Percentiles rank a stretch among this genome's conserved stretches.
phyloP scores from a whole-genome alignment of 805 yeast species.

The Yarrowia sp. region DNA sequence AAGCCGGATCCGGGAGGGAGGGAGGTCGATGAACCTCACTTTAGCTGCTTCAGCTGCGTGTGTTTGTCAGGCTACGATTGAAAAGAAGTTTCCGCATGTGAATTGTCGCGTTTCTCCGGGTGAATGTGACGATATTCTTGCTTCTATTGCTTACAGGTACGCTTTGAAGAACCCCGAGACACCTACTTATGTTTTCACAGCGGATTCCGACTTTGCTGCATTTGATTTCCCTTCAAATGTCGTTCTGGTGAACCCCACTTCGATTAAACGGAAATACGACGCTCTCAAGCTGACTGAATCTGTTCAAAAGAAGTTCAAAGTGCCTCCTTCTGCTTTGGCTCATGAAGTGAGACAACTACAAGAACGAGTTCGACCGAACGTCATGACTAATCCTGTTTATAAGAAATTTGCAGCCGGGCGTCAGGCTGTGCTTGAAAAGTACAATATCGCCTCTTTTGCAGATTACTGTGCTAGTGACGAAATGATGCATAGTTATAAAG shows the following conservation, averaged over 20 bases:
- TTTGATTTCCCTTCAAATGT: slow-evolving; percentile 1
- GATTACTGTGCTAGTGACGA: not conserved
- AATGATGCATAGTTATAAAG: not conserved
- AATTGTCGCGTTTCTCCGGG: not conserved
- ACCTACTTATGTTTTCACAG: not conserved
- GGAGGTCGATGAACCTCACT: not conserved
- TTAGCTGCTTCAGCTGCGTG: not conserved
- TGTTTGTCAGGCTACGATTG: not conserved
- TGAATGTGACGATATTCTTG: not conserved
- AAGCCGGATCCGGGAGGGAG: not conserved
- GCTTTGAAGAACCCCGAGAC: not conserved
- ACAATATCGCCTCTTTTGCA: not conserved
- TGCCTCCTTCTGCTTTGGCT: not conserved
- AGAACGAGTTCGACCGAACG: not conserved
- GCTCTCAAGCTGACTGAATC: not conserved
- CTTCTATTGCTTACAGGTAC: not conserved
- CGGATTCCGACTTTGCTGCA: not conserved
- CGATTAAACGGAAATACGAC: not conserved
- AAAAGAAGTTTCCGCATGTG: not conserved
- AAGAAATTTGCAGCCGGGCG: not conserved
- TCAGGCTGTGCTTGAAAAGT: not conserved
- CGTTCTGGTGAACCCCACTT: not conserved
- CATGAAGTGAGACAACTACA: too few species aligned
- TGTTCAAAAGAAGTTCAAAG: not conserved
- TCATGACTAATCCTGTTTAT: not conserved